phyloP scores from a whole-genome alignment of 1,284 basidiomycete species.

The Tremellales sp. region DNA sequence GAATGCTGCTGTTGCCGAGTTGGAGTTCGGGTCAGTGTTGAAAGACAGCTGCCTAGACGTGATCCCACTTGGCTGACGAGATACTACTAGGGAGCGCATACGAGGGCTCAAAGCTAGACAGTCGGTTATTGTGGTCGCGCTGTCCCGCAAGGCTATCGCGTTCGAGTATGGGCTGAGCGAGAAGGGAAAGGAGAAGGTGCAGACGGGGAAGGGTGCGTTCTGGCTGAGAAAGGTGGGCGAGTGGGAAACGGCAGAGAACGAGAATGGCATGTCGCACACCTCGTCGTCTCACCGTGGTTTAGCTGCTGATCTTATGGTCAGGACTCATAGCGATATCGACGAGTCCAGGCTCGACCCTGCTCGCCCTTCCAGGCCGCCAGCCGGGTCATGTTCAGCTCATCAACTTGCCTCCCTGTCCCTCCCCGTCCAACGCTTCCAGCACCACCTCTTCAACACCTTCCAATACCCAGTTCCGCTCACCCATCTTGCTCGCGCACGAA shows the following conservation, averaged over 20 bases:
- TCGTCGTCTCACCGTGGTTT: background rate
- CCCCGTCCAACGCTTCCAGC: constrained; percentile 48
- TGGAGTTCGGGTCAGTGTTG: constrained; percentile 65
- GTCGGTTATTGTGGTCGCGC: constrained; percentile 77
- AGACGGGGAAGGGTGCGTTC: constrained; percentile 17
- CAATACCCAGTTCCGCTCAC: constrained; percentile 40
- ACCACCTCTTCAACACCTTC: constrained; percentile 4
- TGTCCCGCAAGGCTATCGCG: constrained; percentile 71
- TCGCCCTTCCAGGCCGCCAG: constrained; percentile 84
- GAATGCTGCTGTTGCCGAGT: constrained; percentile 72
- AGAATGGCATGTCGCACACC: constrained; percentile 58
- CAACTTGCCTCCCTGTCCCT: constrained; percentile 72
- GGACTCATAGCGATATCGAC: constrained; percentile 81
- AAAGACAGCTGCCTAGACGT: background rate
- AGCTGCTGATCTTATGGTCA: constrained; percentile 41
- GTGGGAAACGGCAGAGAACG: constrained; percentile 88
- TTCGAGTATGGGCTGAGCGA: constrained; percentile 62
- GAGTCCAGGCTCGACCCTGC: constrained; percentile 67
- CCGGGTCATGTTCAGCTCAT: constrained; percentile 86
- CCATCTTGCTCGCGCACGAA: constrained; percentile 82
- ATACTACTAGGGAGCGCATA: constrained; percentile 64
- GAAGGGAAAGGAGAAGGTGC: constrained; percentile 11
- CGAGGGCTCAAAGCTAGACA: constrained; percentile 73
- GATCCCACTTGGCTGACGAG: background rate
- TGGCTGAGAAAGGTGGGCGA: constrained; percentile 62